Percentiles rank a stretch among this genome's conserved stretches.
Conservation (phyloP, 2,329 filamentous ascomycete species). For the Bisporella sp. region DNA sequence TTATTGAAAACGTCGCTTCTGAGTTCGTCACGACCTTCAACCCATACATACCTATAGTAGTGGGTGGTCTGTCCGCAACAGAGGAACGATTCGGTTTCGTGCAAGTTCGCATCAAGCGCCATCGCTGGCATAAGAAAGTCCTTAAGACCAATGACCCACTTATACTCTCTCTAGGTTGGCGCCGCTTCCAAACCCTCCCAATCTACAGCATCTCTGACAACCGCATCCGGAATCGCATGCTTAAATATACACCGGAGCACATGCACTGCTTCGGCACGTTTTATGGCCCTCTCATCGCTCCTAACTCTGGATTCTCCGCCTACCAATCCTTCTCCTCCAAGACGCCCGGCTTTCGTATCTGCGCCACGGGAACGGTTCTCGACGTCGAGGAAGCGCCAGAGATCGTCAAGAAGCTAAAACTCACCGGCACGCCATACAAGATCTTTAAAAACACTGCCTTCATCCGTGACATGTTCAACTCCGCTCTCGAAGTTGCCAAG, state of each 20-base stretch:
- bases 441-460: constrained; percentile 99
- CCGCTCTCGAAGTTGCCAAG: constrained; percentile 89
- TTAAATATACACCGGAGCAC: constrained; percentile 98
- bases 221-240: constrained; percentile 88
- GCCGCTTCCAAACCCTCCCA: constrained; percentile 85
- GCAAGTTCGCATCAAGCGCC: constrained; percentile 92
- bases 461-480: constrained; percentile 97
- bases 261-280: constrained; percentile 98
- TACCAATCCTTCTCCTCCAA: constrained; percentile 82
- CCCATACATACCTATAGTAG: constrained; percentile 72
- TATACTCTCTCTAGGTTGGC: constrained; percentile 95
- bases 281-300: constrained; percentile 89
- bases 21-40: constrained; percentile 85
- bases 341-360: constrained; percentile 86
- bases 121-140: constrained; percentile 99
- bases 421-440: constrained; percentile 90
- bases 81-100: constrained; percentile 95
- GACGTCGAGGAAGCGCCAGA: constrained; percentile 93
- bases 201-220: constrained; percentile 95
- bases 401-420: constrained; percentile 98
- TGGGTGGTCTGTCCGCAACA: constrained; percentile 87
- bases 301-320: constrained; percentile 92
- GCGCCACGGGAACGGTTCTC: constrained; percentile 87
- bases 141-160: constrained; percentile 96
- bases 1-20: constrained; percentile 80